These are phyloP conservation scores for Globisporangium abappressorium DNA, from an alignment of 352 stramenopile genomes.

Conservation along the genomic window DNA sequence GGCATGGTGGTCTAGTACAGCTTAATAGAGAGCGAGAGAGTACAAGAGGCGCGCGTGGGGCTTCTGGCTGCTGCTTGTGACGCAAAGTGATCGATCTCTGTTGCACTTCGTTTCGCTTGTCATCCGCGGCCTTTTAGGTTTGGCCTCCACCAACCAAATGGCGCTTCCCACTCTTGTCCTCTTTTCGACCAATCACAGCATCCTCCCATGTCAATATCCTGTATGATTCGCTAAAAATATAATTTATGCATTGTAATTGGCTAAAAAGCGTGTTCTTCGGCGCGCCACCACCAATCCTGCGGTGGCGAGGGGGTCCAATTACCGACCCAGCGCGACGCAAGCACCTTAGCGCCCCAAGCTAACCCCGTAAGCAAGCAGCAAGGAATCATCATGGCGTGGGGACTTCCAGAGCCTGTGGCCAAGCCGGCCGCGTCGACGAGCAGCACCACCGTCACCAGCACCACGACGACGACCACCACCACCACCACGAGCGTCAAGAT, in stretches of 20 bases:
- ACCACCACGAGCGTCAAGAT: conserved; percentile 10
- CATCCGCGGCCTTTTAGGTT: conserved; percentile 14
- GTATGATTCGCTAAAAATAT: conserved; percentile 26
- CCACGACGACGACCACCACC: conserved; percentile 17
- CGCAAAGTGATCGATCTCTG: conserved; percentile 10
- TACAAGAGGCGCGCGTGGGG: not conserved
- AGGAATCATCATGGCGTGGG: conserved; percentile 49
- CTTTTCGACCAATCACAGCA: conserved; percentile 44
- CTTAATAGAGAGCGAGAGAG: not conserved
- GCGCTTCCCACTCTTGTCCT: conserved; percentile 3
- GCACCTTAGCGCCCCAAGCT: conserved; percentile 17
- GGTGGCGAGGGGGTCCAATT: conserved; percentile 21
- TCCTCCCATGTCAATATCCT: not conserved
- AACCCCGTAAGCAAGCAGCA: conserved; percentile 1
- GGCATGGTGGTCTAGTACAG: conserved; percentile 48
- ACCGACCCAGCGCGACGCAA: conserved; percentile 15
- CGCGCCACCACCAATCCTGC: conserved; percentile 43
- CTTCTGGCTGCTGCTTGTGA: conserved; percentile 10
- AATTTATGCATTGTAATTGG: conserved; percentile 27
- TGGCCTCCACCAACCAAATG: conserved; percentile 53
- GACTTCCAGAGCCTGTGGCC: conserved; percentile 35
- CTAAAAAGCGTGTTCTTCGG: conserved; percentile 22
- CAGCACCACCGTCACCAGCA: conserved; percentile 25
- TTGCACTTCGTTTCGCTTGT: conserved; percentile 20
- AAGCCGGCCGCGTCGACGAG: conserved; percentile 24